These are phyloP conservation scores for Cercospora citrullina DNA, from an alignment of 2,329 filamentous ascomycete genomes.

Conservation along the genomic window DNA sequence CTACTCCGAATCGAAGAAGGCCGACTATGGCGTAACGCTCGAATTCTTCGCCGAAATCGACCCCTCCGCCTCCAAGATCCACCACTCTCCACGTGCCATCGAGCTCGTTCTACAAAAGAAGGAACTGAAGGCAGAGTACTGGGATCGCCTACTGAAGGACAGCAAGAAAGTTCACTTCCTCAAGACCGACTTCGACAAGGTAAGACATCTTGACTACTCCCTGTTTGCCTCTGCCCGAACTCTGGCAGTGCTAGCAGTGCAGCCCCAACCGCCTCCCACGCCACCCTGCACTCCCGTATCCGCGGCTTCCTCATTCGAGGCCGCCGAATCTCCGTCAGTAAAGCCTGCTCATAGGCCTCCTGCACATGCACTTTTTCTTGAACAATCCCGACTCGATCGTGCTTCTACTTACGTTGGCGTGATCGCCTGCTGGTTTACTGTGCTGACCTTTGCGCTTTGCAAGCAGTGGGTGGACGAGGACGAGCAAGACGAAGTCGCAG, in stretches of 20 bases:
- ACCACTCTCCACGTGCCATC: conserved; percentile 85
- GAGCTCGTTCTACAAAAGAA: conserved; percentile 96
- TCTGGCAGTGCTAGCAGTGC: conserved; percentile 11
- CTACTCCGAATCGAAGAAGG: conserved; percentile 79
- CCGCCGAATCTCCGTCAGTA: background rate
- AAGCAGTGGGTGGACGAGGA: conserved; percentile 90
- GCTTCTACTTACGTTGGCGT: conserved; percentile 15
- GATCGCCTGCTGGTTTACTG: conserved; percentile 16
- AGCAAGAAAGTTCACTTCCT: conserved; percentile 88
- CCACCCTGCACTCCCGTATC: conserved; percentile 9
- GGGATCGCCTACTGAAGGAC: conserved; percentile 92
- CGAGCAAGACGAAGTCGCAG: conserved; percentile 86
- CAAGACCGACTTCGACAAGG: conserved; percentile 98
- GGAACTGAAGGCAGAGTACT: conserved; percentile 90
- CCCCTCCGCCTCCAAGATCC: conserved; percentile 75
- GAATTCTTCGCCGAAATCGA: conserved; percentile 93
- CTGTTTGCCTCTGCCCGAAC: conserved; percentile 6
- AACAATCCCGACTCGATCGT: conserved; percentile 1
- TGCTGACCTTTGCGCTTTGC: conserved; percentile 23
- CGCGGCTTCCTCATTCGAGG: background rate
- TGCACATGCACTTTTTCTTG: conserved; percentile 8
- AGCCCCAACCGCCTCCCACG: conserved; percentile 9
- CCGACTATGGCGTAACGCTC: conserved; percentile 80
- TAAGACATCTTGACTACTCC: conserved; percentile 41
- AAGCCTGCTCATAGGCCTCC: conserved; percentile 13